Percentiles rank a stretch among this genome's conserved stretches.
Conservation (phyloP, 2,329 filamentous ascomycete species). For the Polytolypa hystricis region DNA sequence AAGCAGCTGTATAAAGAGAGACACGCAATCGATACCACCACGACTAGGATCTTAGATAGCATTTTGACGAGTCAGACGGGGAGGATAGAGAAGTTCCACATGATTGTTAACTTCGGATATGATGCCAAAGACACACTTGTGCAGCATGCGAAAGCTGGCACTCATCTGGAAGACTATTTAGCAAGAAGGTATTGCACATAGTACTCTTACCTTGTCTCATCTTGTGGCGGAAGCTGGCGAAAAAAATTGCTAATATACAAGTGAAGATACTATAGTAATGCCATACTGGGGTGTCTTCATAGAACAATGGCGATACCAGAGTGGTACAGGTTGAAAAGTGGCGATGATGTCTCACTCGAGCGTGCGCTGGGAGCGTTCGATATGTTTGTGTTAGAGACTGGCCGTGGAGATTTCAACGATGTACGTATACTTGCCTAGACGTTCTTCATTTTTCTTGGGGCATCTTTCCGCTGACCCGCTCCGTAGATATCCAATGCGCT, state of each 20-base stretch:
- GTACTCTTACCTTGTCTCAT: neutral
- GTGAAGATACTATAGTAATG: slow-evolving; percentile 60
- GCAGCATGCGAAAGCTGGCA: slow-evolving; percentile 49
- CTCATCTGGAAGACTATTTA: slow-evolving; percentile 59
- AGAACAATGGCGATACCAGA: slow-evolving; percentile 65
- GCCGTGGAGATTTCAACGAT: slow-evolving; percentile 62
- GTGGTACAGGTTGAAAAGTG: slow-evolving; percentile 52
- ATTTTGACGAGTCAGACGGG: slow-evolving; percentile 61
- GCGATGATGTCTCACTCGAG: slow-evolving; percentile 53
- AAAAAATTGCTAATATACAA: slow-evolving; percentile 5
- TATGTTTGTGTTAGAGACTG: slow-evolving; percentile 70
- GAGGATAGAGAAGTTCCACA: slow-evolving; percentile 57
- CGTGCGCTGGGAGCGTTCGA: slow-evolving; percentile 73
- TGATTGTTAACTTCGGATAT: slow-evolving; percentile 63
- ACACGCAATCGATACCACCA: slow-evolving; percentile 41
- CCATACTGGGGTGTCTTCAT: slow-evolving; percentile 68
- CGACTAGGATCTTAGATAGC: slow-evolving; percentile 49
- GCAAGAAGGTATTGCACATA: slow-evolving; percentile 41
- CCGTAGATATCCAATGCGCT: slow-evolving; percentile 54
- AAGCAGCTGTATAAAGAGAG: slow-evolving; percentile 54
- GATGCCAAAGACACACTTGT: slow-evolving; percentile 81
- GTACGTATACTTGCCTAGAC: slow-evolving; percentile 35
- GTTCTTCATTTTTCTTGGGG: too few species aligned
- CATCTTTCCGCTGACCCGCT: too few species aligned
- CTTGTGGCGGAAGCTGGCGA: slow-evolving; percentile 11